Percentiles rank a stretch among this genome's conserved stretches.
These are phyloP conservation scores for Fragosphaeria purpurea DNA, from an alignment of 2,329 filamentous ascomycete genomes.

Conservation along the genomic window DNA sequence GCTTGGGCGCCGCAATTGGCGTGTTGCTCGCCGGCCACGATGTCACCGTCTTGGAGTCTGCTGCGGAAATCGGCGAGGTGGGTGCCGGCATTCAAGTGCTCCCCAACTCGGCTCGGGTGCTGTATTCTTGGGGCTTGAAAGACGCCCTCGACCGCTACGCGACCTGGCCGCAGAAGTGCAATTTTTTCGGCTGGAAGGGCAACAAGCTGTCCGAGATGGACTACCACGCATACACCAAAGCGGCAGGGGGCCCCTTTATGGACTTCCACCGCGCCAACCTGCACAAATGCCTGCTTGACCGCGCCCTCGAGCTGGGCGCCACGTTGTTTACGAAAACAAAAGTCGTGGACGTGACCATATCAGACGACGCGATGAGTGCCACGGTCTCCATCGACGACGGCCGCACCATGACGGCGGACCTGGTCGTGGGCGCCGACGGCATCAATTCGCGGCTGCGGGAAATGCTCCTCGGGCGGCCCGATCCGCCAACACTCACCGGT, in stretches of 20 bases:
- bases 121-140: constrained; percentile 20
- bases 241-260: constrained; percentile 22
- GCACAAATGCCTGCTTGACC: constrained; percentile 20
- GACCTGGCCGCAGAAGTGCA: constrained; percentile 7
- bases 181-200: constrained; percentile 12
- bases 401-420: constrained; percentile 21
- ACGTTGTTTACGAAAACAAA: constrained; percentile 15
- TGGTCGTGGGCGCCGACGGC: constrained; percentile 31
- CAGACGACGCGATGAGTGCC: constrained; percentile 11
- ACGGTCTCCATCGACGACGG: constrained; percentile 17
- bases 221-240: constrained; percentile 5
- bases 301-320: constrained; percentile 18
- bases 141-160: constrained; percentile 6
- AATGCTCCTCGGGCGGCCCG: constrained; percentile 9
- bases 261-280: constrained; percentile 25
- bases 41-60: constrained; percentile 9
- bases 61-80: constrained; percentile 8
- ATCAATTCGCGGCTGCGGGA: constrained; percentile 20
- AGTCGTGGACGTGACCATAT: constrained; percentile 17
- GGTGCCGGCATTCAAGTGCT: constrained; percentile 16
- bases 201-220: constrained; percentile 9
- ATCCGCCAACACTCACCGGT: constrained; percentile 20
- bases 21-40: constrained; percentile 10
- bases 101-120: constrained; percentile 21
- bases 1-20: constrained; percentile 9